These are phyloP conservation scores for Spinacia oleracea DNA, from an alignment of 179 eudicot species.

Conservation along the genomic window DNA sequence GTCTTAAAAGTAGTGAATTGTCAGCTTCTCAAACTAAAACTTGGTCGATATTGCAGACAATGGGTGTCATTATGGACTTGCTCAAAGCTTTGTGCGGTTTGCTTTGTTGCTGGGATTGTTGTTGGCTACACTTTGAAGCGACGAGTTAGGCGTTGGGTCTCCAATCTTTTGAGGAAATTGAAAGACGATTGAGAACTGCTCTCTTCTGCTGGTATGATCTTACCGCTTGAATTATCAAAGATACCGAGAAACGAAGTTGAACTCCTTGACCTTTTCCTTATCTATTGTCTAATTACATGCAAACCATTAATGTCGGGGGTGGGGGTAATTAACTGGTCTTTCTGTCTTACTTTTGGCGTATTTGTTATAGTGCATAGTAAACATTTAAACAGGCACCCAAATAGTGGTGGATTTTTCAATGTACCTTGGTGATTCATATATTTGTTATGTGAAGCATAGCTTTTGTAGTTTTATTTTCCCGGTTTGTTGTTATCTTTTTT, in stretches of 20 bases:
- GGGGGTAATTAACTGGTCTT: neutral
- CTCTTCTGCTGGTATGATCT: constrained; percentile 9
- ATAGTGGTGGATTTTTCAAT: constrained; percentile 3
- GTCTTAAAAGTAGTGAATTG: neutral
- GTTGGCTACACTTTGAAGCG: constrained; percentile 64
- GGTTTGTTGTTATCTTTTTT: too few relatives aligned
- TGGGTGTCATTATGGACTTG: constrained; percentile 54
- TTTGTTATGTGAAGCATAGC: neutral
- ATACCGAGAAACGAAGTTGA: neutral
- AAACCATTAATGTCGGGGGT: neutral
- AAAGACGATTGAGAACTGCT: constrained; percentile 45
- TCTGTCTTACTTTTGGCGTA: constrained; percentile 1
- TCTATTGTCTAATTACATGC: neutral
- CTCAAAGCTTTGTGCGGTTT: constrained; percentile 59
- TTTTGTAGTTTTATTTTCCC: too few relatives aligned
- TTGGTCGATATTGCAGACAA: constrained; percentile 36
- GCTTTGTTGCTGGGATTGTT: constrained; percentile 58
- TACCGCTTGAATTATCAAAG: neutral
- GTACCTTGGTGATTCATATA: neutral
- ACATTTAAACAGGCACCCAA: neutral
- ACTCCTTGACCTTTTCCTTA: neutral
- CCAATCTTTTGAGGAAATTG: constrained; percentile 43
- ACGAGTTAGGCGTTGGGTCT: constrained; percentile 60
- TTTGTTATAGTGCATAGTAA: constrained; percentile 1
- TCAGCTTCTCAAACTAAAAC: neutral